Evolutionary conservation across 2,329 filamentous ascomycete species (phyloP).

Genomic region (Claviceps citrina): DNA sequence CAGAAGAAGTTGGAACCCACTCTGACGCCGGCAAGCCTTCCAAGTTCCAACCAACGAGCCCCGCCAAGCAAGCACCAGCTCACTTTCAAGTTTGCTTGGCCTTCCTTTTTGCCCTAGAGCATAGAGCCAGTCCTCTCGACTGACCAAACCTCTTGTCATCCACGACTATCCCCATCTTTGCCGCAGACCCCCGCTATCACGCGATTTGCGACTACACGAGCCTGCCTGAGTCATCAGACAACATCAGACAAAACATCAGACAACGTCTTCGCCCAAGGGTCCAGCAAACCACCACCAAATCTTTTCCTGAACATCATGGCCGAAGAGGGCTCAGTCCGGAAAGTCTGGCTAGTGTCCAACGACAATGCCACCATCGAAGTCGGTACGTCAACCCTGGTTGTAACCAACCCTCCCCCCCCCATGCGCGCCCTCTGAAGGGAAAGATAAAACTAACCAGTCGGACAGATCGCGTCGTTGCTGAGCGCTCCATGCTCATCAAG

Average conservation of each 20-base stretch:
- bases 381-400: conserved; percentile 23
- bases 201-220: not conserved
- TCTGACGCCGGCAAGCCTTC: too few species aligned
- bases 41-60: too few species aligned
- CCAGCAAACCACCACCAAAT: not conserved
- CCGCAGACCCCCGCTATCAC: not conserved
- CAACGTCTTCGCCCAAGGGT: not conserved
- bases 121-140: too few species aligned
- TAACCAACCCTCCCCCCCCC: too few species aligned
- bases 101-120: too few species aligned
- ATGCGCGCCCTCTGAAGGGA: not conserved
- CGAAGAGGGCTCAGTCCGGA: conserved; percentile 18
- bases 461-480: conserved; percentile 65
- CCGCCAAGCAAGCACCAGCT: too few species aligned
- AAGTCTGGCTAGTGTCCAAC: conserved; percentile 37
- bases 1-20: too few species aligned
- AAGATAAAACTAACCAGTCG: conserved; percentile 2
- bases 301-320: conserved; percentile 18
- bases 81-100: too few species aligned
- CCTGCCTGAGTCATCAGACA: not conserved
- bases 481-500: conserved; percentile 91
- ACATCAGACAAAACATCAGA: not conserved
- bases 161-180: not conserved
- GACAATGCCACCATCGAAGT: conserved; percentile 32
- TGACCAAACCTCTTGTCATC: not conserved